phyloP scores from a whole-genome alignment of 257 asterid species.

The Anisodus tanguticus region DNA sequence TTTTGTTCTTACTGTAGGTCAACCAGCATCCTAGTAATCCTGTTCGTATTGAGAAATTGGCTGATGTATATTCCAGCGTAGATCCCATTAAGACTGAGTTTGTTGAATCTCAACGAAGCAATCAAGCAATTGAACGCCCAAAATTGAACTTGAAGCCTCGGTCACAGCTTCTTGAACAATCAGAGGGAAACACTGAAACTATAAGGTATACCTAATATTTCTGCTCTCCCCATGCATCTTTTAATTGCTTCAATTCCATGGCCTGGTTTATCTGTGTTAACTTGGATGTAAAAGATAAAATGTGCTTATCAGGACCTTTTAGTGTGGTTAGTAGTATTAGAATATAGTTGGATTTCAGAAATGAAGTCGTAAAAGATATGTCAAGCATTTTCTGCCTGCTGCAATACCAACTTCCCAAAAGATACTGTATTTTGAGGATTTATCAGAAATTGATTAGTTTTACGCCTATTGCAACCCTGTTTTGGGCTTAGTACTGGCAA shows the following conservation, averaged over 20 bases:
- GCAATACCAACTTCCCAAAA: not conserved
- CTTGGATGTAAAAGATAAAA: not conserved
- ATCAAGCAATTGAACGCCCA: slow-evolving; percentile 63
- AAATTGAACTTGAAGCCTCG: slow-evolving; percentile 77
- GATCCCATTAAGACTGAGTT: slow-evolving; percentile 44
- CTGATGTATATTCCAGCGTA: slow-evolving; percentile 43
- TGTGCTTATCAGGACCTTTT: slow-evolving; percentile 9
- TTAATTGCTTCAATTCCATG: not conserved
- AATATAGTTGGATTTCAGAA: not conserved
- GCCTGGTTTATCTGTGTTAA: not conserved
- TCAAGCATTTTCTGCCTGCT: not conserved
- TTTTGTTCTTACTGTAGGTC: slow-evolving; percentile 41
- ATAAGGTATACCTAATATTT: slow-evolving; percentile 54
- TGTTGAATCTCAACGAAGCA: slow-evolving; percentile 43
- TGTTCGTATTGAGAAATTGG: slow-evolving; percentile 42
- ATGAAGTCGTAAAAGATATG: not conserved
- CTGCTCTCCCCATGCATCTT: slow-evolving; percentile 21
- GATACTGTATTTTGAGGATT: slow-evolving; percentile 22
- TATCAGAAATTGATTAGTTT: slow-evolving; percentile 9
- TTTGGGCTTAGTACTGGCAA: not conserved
- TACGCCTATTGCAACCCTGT: not conserved
- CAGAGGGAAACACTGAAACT: slow-evolving; percentile 51
- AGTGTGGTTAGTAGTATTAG: not conserved
- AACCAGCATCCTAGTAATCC: slow-evolving; percentile 53
- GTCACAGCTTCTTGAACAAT: slow-evolving; percentile 56